A percentile compares a stretch with the other conserved stretches of the same genome.
Conservation (phyloP, 495 filamentous ascomycete genomes). For the Filosporella fistucella region DNA sequence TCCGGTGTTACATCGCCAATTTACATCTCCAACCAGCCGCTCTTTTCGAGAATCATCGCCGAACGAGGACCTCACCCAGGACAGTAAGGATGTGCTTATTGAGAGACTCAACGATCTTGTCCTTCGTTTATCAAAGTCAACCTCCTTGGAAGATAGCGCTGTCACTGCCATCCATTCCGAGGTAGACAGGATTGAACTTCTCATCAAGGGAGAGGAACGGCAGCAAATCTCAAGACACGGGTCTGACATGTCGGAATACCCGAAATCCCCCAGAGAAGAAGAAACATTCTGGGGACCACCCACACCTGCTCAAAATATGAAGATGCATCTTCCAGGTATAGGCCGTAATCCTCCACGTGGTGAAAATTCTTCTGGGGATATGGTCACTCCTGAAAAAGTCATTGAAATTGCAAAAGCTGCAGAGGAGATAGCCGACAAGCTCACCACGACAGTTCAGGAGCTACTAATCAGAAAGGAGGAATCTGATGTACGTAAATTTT, state of each 20-base stretch:
- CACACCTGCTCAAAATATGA: slow-evolving; percentile 9
- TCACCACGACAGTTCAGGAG: slow-evolving; percentile 31
- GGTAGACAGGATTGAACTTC: slow-evolving; percentile 19
- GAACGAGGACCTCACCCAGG: slow-evolving; percentile 24
- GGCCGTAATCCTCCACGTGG: too few species aligned
- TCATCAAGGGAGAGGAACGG: slow-evolving; percentile 8
- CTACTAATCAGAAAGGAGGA: slow-evolving; percentile 43
- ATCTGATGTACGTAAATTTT: slow-evolving; percentile 39
- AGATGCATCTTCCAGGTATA: slow-evolving; percentile 17
- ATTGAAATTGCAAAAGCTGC: slow-evolving; percentile 34
- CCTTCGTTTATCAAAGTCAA: slow-evolving; percentile 25
- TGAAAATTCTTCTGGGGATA: too few species aligned
- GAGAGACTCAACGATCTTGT: slow-evolving; percentile 45
- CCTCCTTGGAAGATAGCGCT: slow-evolving; percentile 10
- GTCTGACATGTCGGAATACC: not conserved
- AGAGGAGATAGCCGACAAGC: slow-evolving; percentile 32
- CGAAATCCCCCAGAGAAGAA: not conserved
- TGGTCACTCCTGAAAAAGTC: slow-evolving; percentile 21
- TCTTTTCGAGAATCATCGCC: not conserved
- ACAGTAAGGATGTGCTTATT: slow-evolving; percentile 42
- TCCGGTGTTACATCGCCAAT: slow-evolving; percentile 16
- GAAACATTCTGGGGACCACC: slow-evolving; percentile 21
- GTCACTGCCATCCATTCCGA: slow-evolving; percentile 18
- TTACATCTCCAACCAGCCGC: slow-evolving; percentile 13
- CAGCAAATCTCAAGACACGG: not conserved